phyloP scores from a whole-genome alignment of 768 basidiomycete species.

The Leccinum broughii region DNA sequence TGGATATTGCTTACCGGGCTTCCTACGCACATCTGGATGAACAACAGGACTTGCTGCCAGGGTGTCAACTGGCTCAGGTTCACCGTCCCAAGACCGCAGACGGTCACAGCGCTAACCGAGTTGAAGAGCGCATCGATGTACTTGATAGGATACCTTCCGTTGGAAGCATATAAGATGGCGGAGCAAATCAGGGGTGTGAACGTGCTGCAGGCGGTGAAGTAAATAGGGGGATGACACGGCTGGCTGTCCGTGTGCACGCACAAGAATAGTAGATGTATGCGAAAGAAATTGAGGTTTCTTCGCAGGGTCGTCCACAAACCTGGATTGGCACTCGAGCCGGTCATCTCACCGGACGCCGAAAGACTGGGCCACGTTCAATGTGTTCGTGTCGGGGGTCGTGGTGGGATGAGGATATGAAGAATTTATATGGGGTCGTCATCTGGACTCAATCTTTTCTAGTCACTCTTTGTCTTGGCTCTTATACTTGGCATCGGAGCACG shows the following conservation, averaged over 20 bases:
- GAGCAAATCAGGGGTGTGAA: constrained; percentile 80
- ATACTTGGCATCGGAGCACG: too few relatives aligned
- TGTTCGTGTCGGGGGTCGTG: not conserved
- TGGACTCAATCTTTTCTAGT: too few relatives aligned
- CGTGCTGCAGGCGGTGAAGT: constrained; percentile 44
- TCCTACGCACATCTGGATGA: constrained; percentile 77
- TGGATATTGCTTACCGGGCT: constrained; percentile 57
- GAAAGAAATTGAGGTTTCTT: constrained; percentile 65
- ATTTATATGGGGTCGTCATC: too few relatives aligned
- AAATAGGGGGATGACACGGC: constrained; percentile 1
- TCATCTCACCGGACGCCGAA: constrained; percentile 6
- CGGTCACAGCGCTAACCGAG: constrained; percentile 75
- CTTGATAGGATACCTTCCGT: constrained; percentile 66
- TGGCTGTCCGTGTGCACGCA: constrained; percentile 33
- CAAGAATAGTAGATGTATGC: constrained; percentile 64
- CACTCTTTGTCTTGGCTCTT: too few relatives aligned
- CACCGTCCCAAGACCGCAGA: constrained; percentile 73
- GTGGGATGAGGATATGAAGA: not conserved
- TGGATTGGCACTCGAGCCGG: not conserved
- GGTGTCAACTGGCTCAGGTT: constrained; percentile 67
- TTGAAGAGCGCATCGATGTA: constrained; percentile 81
- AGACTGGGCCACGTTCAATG: not conserved
- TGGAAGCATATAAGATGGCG: constrained; percentile 79
- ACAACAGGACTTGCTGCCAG: constrained; percentile 70
- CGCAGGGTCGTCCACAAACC: constrained; percentile 30